Evolutionary conservation across 768 basidiomycete genomes (phyloP).

Genomic region (Macrolepiota dolichaula): DNA sequence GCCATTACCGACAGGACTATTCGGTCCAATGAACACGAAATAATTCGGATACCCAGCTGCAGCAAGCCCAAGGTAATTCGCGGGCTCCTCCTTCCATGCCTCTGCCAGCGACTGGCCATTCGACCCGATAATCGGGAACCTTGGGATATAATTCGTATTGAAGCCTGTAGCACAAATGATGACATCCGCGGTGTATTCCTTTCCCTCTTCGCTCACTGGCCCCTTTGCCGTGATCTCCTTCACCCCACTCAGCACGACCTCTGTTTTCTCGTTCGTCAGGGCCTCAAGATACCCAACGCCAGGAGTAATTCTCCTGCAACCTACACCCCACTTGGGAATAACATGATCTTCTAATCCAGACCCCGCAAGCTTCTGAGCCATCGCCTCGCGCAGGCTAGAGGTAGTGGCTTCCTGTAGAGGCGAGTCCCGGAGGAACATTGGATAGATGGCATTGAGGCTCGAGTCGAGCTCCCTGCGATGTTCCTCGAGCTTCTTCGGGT

Average conservation of each 20-base stretch:
- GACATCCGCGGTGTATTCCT: slow-evolving; percentile 18
- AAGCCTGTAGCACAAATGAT: too few relatives aligned
- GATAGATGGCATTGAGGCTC: too few relatives aligned
- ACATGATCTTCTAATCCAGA: too few relatives aligned
- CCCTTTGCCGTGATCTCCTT: slow-evolving; percentile 25
- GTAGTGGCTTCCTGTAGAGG: too few relatives aligned
- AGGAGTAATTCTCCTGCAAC: slow-evolving; percentile 31
- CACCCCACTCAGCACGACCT: slow-evolving; percentile 26
- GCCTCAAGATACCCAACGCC: slow-evolving; percentile 30
- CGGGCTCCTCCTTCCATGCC: slow-evolving; percentile 27
- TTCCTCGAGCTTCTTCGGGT: too few relatives aligned
- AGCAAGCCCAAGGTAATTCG: slow-evolving; percentile 26
- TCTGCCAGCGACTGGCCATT: slow-evolving; percentile 23
- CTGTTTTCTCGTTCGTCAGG: slow-evolving; percentile 26
- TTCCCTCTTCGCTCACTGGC: slow-evolving; percentile 23
- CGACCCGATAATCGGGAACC: slow-evolving; percentile 6
- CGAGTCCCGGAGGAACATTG: too few relatives aligned
- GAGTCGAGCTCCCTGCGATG: too few relatives aligned
- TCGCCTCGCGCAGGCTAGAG: too few relatives aligned
- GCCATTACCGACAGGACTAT: too few relatives aligned
- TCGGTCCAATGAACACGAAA: too few relatives aligned
- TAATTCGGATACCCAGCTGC: slow-evolving; percentile 5
- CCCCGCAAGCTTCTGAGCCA: too few relatives aligned
- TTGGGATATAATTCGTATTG: too few relatives aligned
- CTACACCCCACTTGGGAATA: slow-evolving; percentile 21